Conservation (phyloP, 2,329 filamentous ascomycete species). For the Juglanconis oblonga region DNA sequence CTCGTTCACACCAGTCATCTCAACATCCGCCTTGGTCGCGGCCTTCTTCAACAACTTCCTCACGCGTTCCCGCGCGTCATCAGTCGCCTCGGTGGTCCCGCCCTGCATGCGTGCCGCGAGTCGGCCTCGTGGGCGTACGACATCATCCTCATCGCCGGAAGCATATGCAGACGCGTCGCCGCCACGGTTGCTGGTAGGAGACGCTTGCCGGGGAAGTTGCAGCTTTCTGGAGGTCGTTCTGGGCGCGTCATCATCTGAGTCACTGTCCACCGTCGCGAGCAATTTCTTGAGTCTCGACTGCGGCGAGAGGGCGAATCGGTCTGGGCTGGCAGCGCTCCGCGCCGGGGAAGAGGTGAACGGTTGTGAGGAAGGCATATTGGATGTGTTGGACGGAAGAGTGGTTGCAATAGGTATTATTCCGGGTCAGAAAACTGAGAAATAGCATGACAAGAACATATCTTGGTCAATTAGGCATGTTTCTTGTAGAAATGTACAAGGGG, state of each 20-base stretch:
- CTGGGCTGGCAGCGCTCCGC: conserved; percentile 35
- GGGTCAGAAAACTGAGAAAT: not conserved
- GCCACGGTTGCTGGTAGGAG: not conserved
- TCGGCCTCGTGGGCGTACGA: conserved; percentile 56
- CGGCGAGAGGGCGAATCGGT: conserved; percentile 48
- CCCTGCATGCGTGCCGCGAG: conserved; percentile 63
- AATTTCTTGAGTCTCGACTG: conserved; percentile 54
- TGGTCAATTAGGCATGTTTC: not conserved
- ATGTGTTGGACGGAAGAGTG: conserved; percentile 11
- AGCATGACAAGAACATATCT: conserved; percentile 1
- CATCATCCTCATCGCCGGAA: conserved; percentile 42
- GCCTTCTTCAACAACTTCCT: conserved; percentile 39
- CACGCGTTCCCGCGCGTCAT: conserved; percentile 38
- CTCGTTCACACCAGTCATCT: conserved; percentile 18
- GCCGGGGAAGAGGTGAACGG: conserved; percentile 45
- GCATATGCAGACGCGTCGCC: conserved; percentile 8
- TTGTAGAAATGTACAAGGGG: not conserved
- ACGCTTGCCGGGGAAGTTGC: conserved; percentile 9
- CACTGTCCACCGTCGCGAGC: conserved; percentile 47
- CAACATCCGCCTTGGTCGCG: conserved; percentile 25
- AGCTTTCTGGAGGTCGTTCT: conserved; percentile 11
- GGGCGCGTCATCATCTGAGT: conserved; percentile 42
- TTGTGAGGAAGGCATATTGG: conserved; percentile 47
- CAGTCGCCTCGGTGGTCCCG: conserved; percentile 15
- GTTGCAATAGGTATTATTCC: not conserved